phyloP scores from a whole-genome alignment of 192 early-diverging fungal genomes.

The Coemansia nantahalensis region DNA sequence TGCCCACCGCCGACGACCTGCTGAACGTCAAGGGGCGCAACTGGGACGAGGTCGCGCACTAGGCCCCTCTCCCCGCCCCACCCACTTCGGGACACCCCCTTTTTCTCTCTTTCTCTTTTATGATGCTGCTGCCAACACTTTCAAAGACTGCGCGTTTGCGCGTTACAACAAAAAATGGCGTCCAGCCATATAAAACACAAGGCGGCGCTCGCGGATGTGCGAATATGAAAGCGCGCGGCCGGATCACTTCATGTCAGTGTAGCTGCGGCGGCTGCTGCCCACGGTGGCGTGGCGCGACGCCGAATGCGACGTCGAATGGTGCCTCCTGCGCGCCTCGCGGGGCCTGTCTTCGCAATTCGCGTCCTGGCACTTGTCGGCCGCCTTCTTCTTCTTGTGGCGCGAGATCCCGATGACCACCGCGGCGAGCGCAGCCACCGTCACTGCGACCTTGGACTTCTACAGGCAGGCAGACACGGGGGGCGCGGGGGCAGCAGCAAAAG shows the following conservation, averaged over 20 bases:
- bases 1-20: conserved; percentile 60
- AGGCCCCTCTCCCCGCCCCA: not conserved
- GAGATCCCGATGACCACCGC: conserved; percentile 11
- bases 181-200: too few species aligned
- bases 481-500: too few species aligned
- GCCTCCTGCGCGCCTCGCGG: conserved; percentile 1
- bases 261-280: conserved; percentile 1
- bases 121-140: too few species aligned
- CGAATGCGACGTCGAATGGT: conserved; percentile 6
- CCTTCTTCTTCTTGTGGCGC: conserved; percentile 18
- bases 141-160: too few species aligned
- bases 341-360: conserved; percentile 11
- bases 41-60: conserved; percentile 68
- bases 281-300: conserved; percentile 1
- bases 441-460: conserved; percentile 35
- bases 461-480: too few species aligned
- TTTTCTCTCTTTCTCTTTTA: not conserved
- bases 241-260: not conserved
- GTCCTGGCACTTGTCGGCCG: conserved; percentile 5
- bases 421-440: conserved; percentile 12
- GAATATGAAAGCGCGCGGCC: too few species aligned
- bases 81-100: conserved; percentile 5
- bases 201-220: too few species aligned
- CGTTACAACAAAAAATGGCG: not conserved
- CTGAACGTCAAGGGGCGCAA: conserved; percentile 74